Conservation (phyloP, 1,284 basidiomycete species). For the Meripilus lineatus region DNA sequence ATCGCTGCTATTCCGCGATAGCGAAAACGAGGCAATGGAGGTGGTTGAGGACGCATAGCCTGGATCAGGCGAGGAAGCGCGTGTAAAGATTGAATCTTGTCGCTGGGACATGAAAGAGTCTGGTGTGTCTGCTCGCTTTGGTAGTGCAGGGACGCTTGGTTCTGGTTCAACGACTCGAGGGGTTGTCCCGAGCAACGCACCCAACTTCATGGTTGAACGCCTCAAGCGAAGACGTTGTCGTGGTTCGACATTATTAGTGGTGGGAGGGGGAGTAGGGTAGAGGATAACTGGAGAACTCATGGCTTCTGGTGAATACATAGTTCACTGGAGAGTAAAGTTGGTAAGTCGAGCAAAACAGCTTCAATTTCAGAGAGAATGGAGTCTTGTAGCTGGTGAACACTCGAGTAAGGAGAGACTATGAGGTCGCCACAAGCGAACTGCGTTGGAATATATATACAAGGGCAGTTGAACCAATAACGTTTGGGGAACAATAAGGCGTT, state of each 20-base stretch:
- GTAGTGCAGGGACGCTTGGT: constrained; percentile 17
- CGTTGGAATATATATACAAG: too few relatives aligned
- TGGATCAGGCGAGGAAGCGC: background rate
- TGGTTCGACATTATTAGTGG: constrained; percentile 40
- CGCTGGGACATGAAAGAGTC: background rate
- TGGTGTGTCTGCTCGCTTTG: background rate
- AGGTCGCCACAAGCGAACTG: too few relatives aligned
- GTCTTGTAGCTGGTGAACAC: too few relatives aligned
- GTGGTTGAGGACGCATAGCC: constrained; percentile 2
- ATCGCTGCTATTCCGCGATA: constrained; percentile 15
- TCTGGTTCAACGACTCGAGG: constrained; percentile 23
- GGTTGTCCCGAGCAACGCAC: constrained; percentile 45
- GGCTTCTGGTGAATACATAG: too few relatives aligned
- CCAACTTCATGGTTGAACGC: constrained; percentile 51
- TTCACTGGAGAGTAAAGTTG: too few relatives aligned
- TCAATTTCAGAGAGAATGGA: too few relatives aligned
- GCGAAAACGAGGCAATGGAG: background rate
- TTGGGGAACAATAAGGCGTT: too few relatives aligned
- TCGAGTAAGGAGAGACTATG: too few relatives aligned
- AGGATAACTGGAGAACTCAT: too few relatives aligned
- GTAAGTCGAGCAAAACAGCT: too few relatives aligned
- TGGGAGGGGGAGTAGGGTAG: constrained; percentile 26
- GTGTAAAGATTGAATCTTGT: background rate
- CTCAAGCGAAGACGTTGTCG: constrained; percentile 45
- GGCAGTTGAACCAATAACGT: too few relatives aligned